A percentile compares a stretch with the other conserved stretches of the same genome.
phyloP scores from a whole-genome alignment of 345 rosid genomes.

The Moringa oleifera region DNA sequence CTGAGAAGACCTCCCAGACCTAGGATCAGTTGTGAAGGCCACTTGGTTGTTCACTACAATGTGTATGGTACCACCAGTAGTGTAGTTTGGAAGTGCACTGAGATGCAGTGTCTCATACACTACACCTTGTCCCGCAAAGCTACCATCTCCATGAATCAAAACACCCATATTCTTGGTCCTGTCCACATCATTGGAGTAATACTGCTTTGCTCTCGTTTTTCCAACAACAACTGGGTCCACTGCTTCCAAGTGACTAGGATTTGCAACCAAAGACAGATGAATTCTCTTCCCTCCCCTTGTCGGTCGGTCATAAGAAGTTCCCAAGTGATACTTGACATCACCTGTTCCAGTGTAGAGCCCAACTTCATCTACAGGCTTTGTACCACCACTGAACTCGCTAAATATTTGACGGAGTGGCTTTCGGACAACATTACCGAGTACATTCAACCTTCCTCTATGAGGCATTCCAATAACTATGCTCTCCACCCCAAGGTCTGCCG shows the following conservation, averaged over 20 bases:
- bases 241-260: slow-evolving; percentile 90
- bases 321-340: slow-evolving; percentile 81
- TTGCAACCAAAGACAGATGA: slow-evolving; percentile 80
- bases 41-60: slow-evolving; percentile 89
- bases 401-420: slow-evolving; percentile 79
- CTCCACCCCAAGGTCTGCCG: slow-evolving; percentile 81
- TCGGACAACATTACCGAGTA: slow-evolving; percentile 73
- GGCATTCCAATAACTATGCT: slow-evolving; percentile 81
- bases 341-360: slow-evolving; percentile 84
- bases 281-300: slow-evolving; percentile 84
- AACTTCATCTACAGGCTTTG: slow-evolving; percentile 75
- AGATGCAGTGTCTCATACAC: slow-evolving; percentile 85
- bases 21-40: slow-evolving; percentile 83
- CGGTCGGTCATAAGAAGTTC: slow-evolving; percentile 85
- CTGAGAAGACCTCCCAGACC: slow-evolving; percentile 73
- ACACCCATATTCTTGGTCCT: slow-evolving; percentile 70
- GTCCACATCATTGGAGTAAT: slow-evolving; percentile 55
- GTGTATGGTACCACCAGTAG: slow-evolving; percentile 78
- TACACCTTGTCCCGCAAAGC: slow-evolving; percentile 89
- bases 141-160: slow-evolving; percentile 87
- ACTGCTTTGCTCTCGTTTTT: slow-evolving; percentile 80
- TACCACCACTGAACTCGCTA: slow-evolving; percentile 78
- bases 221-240: slow-evolving; percentile 83
- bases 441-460: slow-evolving; percentile 76
- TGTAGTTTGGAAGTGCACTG: slow-evolving; percentile 80